A percentile compares a stretch with the other conserved stretches of the same genome.
These are phyloP conservation scores for Chrysopogon serrulatus DNA, from an alignment of 176 grass and related monocot genomes.

Conservation along the genomic window DNA sequence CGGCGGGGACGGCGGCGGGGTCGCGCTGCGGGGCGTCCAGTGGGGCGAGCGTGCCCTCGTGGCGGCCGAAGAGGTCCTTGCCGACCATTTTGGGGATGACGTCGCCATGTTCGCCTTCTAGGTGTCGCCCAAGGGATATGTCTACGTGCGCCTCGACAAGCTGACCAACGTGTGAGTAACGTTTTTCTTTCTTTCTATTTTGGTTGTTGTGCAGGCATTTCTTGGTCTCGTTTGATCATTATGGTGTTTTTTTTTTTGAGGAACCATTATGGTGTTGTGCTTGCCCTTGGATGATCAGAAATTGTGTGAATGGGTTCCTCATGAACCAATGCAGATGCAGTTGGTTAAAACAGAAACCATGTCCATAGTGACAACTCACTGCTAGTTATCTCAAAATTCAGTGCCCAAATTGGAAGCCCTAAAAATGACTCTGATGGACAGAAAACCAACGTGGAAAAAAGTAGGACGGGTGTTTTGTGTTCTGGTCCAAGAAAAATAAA, in stretches of 20 bases:
- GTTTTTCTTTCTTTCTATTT: neutral
- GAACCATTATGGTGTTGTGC: too few relatives aligned
- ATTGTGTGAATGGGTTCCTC: neutral
- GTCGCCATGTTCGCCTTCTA: constrained; percentile 79
- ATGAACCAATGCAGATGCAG: neutral
- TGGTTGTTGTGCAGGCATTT: neutral
- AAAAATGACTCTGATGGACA: neutral
- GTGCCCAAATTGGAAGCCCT: neutral
- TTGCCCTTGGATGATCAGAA: neutral
- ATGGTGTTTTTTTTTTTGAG: too few relatives aligned
- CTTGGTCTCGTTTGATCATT: neutral
- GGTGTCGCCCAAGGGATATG: constrained; percentile 84
- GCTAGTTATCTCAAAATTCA: neutral
- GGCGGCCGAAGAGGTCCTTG: constrained; percentile 57
- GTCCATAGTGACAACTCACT: neutral
- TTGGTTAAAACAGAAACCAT: neutral
- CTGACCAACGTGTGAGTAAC: constrained; percentile 37
- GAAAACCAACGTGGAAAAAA: too few relatives aligned
- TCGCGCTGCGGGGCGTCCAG: constrained; percentile 50
- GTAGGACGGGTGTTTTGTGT: too few relatives aligned
- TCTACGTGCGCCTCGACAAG: constrained; percentile 89
- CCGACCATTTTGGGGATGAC: constrained; percentile 55
- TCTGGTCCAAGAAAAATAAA: too few relatives aligned
- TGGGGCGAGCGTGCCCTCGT: constrained; percentile 63
- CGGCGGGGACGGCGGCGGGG: constrained; percentile 72